These are phyloP conservation scores for Amanita subjunquillea DNA, from an alignment of 768 basidiomycete species.

Conservation along the genomic window DNA sequence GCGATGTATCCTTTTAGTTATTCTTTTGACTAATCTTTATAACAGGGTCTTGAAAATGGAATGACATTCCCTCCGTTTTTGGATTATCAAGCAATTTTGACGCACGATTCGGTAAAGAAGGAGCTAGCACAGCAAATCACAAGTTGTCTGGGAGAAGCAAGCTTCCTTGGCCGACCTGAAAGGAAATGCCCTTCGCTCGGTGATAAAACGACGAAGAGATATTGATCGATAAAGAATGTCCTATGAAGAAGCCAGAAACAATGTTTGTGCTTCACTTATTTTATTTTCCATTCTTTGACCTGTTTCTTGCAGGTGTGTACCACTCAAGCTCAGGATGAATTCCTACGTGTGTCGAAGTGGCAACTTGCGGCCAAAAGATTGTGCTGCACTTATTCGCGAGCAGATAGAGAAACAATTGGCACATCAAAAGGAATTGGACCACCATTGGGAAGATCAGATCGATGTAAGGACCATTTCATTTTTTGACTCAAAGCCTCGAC, in stretches of 20 bases:
- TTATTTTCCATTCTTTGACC: no score
- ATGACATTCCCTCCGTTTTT: conserved; percentile 70
- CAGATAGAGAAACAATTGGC: no score
- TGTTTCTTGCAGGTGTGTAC: background rate
- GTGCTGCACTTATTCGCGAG: background rate
- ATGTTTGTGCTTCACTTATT: no score
- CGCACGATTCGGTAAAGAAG: conserved; percentile 66
- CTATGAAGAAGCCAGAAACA: no score
- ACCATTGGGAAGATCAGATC: background rate
- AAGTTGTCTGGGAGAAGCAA: conserved; percentile 68
- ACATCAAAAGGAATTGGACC: background rate
- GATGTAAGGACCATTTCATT: background rate
- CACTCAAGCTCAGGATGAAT: background rate
- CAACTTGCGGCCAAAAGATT: background rate
- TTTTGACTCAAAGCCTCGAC: no score
- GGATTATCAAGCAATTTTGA: conserved; percentile 64
- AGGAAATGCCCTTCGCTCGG: background rate
- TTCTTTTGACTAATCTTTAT: background rate
- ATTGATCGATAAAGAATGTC: no score
- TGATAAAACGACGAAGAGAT: no score
- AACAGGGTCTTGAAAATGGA: conserved; percentile 51
- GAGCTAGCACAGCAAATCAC: conserved; percentile 43
- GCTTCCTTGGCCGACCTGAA: conserved; percentile 67
- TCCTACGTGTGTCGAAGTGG: background rate
- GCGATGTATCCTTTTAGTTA: background rate